Evolutionary conservation across 2,329 filamentous ascomycete genomes (phyloP), one percentile per base, ranked within the genome.

Genomic region (Exophiala sideris): DNA sequence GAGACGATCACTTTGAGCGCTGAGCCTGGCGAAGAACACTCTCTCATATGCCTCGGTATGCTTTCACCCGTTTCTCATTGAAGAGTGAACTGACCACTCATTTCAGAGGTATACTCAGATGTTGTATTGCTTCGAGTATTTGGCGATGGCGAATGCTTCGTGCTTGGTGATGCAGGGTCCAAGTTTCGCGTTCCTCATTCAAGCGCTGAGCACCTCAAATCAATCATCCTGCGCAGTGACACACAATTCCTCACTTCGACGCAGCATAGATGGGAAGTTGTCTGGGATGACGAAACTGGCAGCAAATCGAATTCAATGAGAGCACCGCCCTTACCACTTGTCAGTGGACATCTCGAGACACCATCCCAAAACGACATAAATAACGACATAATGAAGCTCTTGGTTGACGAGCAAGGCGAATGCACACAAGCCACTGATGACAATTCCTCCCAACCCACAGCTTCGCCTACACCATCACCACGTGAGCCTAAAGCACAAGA

Each of bases 41-140:
- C 54, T 12, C 20, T 29, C 12, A 41, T 60, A 34, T 55, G 48
- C 18, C 50, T 60, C 33, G 48, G 58, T 60, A 46, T 41, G 52
- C 24, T 12, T 14, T 21, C 33, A 29, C 18, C 35, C 1, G 12
- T 32, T 3, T 10, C 11, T 21, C 7, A 33, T 33, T 48, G 8
- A 47, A n/a, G 2, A 10, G 5, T 21, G 18, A n/a, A 35, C 53
- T 56, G 18, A 56, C 40, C 24, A 21, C 2, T 20, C 8, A 42
- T n/a, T 45, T 2, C 3, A 60, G 58, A 54, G 38, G 14, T 50
- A 11, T 48, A 46, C 34, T 18, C 47, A 18, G 49, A 48, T 12
- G 47, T 47, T 24, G 49, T 51, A 14, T 49, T 58, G 11, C 47
- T 58, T 18, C 49, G 54, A 12, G 53, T 34, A 2, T 50, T 59